A percentile compares a stretch with the other conserved stretches of the same genome.
Conservation (phyloP, 2,329 filamentous ascomycete genomes). For the Aureobasidium sp. region DNA sequence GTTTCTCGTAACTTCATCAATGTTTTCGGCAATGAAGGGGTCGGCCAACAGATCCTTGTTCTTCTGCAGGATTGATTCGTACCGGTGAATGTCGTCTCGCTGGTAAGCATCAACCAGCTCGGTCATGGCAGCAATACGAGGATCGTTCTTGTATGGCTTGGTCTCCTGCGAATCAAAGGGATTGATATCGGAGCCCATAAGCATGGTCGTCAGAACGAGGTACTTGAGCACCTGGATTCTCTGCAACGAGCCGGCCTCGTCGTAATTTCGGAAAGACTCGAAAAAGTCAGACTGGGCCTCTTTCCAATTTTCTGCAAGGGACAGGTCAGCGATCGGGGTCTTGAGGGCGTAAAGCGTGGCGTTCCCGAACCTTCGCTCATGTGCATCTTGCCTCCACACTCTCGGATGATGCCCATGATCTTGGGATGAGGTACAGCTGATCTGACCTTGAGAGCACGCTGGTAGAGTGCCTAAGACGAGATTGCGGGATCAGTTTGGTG, state of each 20-base stretch:
- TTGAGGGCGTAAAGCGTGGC: constrained; percentile 4
- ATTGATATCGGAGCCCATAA: constrained; percentile 98
- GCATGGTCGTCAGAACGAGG: constrained; percentile 90
- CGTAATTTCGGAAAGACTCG: constrained; percentile 97
- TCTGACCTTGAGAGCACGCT: constrained; percentile 81
- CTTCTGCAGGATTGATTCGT: constrained; percentile 78
- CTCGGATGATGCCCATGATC: constrained; percentile 97
- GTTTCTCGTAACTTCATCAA: constrained; percentile 95
- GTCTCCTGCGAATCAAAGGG: constrained; percentile 98
- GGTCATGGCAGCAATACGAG: constrained; percentile 93
- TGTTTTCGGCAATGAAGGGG: constrained; percentile 96
- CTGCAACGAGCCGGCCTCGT: constrained; percentile 92
- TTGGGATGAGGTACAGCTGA: constrained; percentile 98
- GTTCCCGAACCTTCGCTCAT: constrained; percentile 69
- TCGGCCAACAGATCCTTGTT: constrained; percentile 87
- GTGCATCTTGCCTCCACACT: constrained; percentile 99
- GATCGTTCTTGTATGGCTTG: constrained; percentile 94
- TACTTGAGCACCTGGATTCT: constrained; percentile 97
- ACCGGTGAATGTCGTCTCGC: constrained; percentile 84
- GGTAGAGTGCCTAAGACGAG: constrained; percentile 60
- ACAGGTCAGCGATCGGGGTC: constrained; percentile 21
- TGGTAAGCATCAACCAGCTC: constrained; percentile 95
- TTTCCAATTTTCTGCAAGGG: constrained; percentile 77
- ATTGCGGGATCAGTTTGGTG: constrained; percentile 13
- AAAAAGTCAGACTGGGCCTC: constrained; percentile 97